Conservation (phyloP, 31 red algal genomes). For the Asparagopsis taxiformis region DNA sequence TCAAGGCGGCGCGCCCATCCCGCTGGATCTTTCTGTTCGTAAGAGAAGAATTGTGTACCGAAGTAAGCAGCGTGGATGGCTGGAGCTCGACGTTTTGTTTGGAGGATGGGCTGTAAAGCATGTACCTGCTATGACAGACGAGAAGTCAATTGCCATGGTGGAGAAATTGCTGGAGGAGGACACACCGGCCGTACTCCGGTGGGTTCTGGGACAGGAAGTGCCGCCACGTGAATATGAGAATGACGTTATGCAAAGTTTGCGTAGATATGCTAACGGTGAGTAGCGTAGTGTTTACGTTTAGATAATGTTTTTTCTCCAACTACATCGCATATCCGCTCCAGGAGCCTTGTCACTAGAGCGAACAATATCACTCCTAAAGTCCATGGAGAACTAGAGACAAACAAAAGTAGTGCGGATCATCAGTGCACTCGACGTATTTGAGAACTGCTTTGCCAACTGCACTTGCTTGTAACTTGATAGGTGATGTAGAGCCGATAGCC, state of each 20-base stretch:
- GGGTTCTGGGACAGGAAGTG: constrained; percentile 45
- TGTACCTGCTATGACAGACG: constrained; percentile 32
- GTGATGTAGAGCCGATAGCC: constrained; percentile 19
- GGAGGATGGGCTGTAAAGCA: constrained; percentile 80
- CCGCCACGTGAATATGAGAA: constrained; percentile 48
- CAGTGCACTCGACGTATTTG: constrained; percentile 39
- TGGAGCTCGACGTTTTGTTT: constrained; percentile 93
- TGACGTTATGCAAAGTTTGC: constrained; percentile 18
- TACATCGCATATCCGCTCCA: not conserved
- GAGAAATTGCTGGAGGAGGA: constrained; percentile 65
- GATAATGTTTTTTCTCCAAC: too few species aligned
- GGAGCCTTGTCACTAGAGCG: not conserved
- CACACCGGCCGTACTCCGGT: constrained; percentile 58
- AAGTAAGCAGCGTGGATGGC: constrained; percentile 78
- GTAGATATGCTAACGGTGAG: constrained; percentile 7
- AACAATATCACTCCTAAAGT: constrained; percentile 4
- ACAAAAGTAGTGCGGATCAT: constrained; percentile 45
- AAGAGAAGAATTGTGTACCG: constrained; percentile 85
- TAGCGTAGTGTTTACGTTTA: too few species aligned
- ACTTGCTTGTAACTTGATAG: constrained; percentile 31
- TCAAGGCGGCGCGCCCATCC: constrained; percentile 58
- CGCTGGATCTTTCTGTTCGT: constrained; percentile 30
- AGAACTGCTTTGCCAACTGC: constrained; percentile 42
- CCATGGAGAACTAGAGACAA: constrained; percentile 37
- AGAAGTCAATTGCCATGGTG: constrained; percentile 12